Percentiles rank a stretch among this genome's conserved stretches.
These are phyloP conservation scores for Aspergillus tanneri DNA, from an alignment of 2,329 filamentous ascomycete genomes.

Conservation along the genomic window DNA sequence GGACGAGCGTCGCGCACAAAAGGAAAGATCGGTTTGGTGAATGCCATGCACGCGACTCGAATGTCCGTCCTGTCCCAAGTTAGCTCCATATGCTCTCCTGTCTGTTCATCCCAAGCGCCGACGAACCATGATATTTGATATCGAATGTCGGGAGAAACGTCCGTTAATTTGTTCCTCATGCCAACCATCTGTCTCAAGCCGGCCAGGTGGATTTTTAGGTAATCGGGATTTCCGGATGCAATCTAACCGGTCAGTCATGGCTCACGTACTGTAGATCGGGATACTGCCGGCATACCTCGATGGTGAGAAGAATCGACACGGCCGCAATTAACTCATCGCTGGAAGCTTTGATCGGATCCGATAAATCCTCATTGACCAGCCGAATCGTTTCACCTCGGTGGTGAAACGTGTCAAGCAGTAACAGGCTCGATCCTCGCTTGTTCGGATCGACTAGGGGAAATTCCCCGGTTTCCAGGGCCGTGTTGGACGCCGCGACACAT, in stretches of 20 bases:
- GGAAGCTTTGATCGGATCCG: slow-evolving; percentile 38
- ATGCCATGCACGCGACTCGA: slow-evolving; percentile 40
- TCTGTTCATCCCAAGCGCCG: not conserved
- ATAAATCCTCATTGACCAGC: slow-evolving; percentile 40
- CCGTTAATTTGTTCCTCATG: slow-evolving; percentile 38
- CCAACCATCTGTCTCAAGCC: slow-evolving; percentile 42
- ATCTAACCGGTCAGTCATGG: slow-evolving; percentile 30
- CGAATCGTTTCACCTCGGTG: slow-evolving; percentile 42
- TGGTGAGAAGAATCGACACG: slow-evolving; percentile 40
- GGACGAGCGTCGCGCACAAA: slow-evolving; percentile 39
- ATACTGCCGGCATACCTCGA: slow-evolving; percentile 32
- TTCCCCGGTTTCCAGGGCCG: slow-evolving; percentile 34
- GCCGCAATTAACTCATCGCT: slow-evolving; percentile 42
- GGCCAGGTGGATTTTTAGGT: slow-evolving; percentile 42
- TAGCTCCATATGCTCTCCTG: not conserved
- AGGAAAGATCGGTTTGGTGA: slow-evolving; percentile 40
- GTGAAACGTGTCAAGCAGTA: slow-evolving; percentile 40
- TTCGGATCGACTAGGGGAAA: slow-evolving; percentile 35
- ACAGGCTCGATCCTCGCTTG: slow-evolving; percentile 28
- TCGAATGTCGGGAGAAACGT: slow-evolving; percentile 38
- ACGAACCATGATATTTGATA: slow-evolving; percentile 43
- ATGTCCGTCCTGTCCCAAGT: slow-evolving; percentile 38
- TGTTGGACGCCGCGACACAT: slow-evolving; percentile 39
- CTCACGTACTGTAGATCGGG: not conserved
- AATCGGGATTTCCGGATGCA: slow-evolving; percentile 40